Evolutionary conservation across 2,329 filamentous ascomycete species (phyloP).

Genomic region (Knoxdaviesia capensis): DNA sequence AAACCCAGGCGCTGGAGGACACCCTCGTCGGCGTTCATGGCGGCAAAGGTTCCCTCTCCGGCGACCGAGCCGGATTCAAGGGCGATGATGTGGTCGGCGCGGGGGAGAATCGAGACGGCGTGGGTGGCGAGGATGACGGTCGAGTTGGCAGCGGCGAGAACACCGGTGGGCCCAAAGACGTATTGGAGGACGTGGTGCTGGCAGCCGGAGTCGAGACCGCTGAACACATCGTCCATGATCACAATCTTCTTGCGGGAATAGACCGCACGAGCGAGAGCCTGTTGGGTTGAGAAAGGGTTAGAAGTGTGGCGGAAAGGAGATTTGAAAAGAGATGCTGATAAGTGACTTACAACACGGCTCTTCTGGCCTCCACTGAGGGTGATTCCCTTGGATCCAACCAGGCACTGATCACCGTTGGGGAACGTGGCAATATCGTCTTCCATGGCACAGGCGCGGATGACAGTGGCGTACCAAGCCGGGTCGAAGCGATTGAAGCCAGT

Average conservation of each 20-base stretch:
- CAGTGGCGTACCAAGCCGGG: conserved; percentile 12
- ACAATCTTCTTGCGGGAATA: conserved; percentile 18
- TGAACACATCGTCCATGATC: conserved; percentile 24
- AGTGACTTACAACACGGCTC: conserved; percentile 9
- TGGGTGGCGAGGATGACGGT: conserved; percentile 21
- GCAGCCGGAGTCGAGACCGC: conserved; percentile 22
- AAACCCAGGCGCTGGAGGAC: conserved; percentile 19
- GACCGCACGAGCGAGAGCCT: conserved; percentile 20
- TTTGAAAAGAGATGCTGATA: not conserved
- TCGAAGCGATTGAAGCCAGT: conserved; percentile 14
- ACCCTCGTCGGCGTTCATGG: conserved; percentile 12
- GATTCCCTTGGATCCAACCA: conserved; percentile 20
- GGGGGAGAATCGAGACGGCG: conserved; percentile 12
- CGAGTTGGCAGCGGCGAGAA: conserved; percentile 15
- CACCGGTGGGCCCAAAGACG: conserved; percentile 18
- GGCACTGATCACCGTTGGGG: conserved; percentile 15
- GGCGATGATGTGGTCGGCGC: conserved; percentile 25
- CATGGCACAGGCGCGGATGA: conserved; percentile 15
- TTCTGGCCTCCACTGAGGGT: conserved; percentile 21
- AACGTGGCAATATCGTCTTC: conserved; percentile 12
- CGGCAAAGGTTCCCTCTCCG: conserved; percentile 17
- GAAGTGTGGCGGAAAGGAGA: too few species aligned
- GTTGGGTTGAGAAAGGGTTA: too few species aligned
- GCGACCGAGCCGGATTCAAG: conserved; percentile 19
- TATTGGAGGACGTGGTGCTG: conserved; percentile 20